phyloP scores from a whole-genome alignment of 257 asterid species.

The Prunella vulgaris region DNA sequence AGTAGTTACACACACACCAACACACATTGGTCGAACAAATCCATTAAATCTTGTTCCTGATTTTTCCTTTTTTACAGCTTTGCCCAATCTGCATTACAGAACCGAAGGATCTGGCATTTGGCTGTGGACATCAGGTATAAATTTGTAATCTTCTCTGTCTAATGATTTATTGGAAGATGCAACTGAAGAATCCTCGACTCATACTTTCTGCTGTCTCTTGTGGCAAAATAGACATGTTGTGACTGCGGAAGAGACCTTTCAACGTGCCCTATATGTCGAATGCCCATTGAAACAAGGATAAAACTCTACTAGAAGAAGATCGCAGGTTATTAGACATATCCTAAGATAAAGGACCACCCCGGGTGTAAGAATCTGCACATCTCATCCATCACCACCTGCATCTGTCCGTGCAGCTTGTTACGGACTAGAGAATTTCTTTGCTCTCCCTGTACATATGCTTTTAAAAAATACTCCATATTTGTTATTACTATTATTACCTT shows the following conservation, averaged over 20 bases:
- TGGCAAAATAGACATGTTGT: constrained; percentile 65
- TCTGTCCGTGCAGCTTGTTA: constrained; percentile 5
- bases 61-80: constrained; percentile 41
- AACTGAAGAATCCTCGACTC: neutral
- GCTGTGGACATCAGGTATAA: constrained; percentile 92
- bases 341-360: neutral
- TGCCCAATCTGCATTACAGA: constrained; percentile 82
- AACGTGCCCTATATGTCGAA: constrained; percentile 75
- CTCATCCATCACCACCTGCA: neutral
- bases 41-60: neutral
- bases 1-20: neutral
- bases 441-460: constrained; percentile 28
- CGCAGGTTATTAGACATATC: neutral
- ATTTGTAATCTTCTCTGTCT: neutral
- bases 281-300: constrained; percentile 59
- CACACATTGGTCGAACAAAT: neutral
- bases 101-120: constrained; percentile 89
- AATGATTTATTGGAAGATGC: neutral
- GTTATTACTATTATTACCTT: constrained; percentile 6
- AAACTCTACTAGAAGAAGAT: constrained; percentile 58
- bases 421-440: constrained; percentile 13
- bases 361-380: constrained; percentile 4
- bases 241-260: constrained; percentile 68
- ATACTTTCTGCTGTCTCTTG: neutral
- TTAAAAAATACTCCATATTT: neutral